Evolutionary conservation across 441 rosid species (phyloP), one percentile per base, ranked within the genome.

Genomic region (Adansonia rubrostipa): DNA sequence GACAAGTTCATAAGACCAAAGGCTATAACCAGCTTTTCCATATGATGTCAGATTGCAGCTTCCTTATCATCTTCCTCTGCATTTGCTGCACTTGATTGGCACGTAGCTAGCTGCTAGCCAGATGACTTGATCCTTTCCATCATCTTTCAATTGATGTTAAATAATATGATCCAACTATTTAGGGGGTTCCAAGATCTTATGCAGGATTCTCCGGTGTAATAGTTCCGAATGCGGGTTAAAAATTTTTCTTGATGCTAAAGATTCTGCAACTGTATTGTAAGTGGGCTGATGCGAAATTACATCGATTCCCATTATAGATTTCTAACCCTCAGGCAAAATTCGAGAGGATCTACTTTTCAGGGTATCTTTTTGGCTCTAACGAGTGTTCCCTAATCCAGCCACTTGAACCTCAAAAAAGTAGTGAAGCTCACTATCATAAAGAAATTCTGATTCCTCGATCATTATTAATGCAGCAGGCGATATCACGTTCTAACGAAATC

Each of bases 401-500:
- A 50, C 42, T 20, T 11, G 42, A 20, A 22, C 73, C 44, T 22
- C 54, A 2, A 9, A 56, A 36, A 72, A 19, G 2, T 56, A 22
- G 44, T 48, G 19, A 13, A 70, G 9, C 45, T 56, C 76, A 72
- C 76, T 56, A 17, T 72, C 47, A 51, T 28, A 54, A 54, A 33
- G 24, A 54, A 72, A 72, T 36, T 72, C 64, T 10, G 10, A 72
- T 72, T 72, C 64, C 75, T 3, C 13, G 19, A 7, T 13, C 57
- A 33, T 10, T 17, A 33, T 54, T 70, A 13, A 50, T 54, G 75
- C 75, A 36, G 50, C 51, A 53, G 63, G 64, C 11, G 65, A 4
- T 20, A 40, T 54, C 50, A 56, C 28, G 19, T 44, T 53, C 22
- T 36, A 9, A n/a, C 9, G 13, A 57, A 10, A 73, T 40, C 10